Evolutionary conservation across 768 basidiomycete genomes (phyloP).

Genomic region (Hygrocybe coccinea): DNA sequence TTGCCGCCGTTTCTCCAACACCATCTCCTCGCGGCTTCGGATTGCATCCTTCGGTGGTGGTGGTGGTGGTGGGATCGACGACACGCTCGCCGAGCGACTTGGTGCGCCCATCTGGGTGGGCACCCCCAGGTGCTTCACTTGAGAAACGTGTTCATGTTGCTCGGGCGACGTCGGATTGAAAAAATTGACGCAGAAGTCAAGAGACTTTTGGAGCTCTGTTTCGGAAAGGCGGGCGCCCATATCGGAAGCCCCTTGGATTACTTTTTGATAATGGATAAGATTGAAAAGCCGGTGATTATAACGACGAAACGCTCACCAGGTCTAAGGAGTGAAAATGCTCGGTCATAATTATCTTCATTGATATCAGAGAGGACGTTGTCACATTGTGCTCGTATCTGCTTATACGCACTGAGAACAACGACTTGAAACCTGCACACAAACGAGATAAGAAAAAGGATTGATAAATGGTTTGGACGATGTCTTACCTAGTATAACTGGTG

Average conservation of each 20-base stretch:
- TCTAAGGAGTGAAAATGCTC: constrained; percentile 58
- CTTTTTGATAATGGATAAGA: constrained; percentile 31
- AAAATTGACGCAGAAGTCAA: constrained; percentile 72
- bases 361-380: constrained; percentile 56
- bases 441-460: not conserved
- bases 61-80: constrained; percentile 42
- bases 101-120: constrained; percentile 11
- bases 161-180: constrained; percentile 67
- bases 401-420: constrained; percentile 66
- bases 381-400: constrained; percentile 61
- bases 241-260: constrained; percentile 77
- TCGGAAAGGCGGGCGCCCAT: constrained; percentile 69
- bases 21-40: constrained; percentile 58
- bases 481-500: constrained; percentile 54
- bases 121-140: constrained; percentile 24
- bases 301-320: constrained; percentile 40
- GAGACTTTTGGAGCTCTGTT: constrained; percentile 67
- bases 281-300: not conserved
- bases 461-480: not conserved
- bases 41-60: constrained; percentile 65
- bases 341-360: constrained; percentile 65
- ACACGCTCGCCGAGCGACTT: constrained; percentile 40
- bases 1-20: constrained; percentile 65
- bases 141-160: constrained; percentile 42
- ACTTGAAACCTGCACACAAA: constrained; percentile 49